phyloP scores from a whole-genome alignment of 129 eudicot species.

The Centrapalus pauciflorus region DNA sequence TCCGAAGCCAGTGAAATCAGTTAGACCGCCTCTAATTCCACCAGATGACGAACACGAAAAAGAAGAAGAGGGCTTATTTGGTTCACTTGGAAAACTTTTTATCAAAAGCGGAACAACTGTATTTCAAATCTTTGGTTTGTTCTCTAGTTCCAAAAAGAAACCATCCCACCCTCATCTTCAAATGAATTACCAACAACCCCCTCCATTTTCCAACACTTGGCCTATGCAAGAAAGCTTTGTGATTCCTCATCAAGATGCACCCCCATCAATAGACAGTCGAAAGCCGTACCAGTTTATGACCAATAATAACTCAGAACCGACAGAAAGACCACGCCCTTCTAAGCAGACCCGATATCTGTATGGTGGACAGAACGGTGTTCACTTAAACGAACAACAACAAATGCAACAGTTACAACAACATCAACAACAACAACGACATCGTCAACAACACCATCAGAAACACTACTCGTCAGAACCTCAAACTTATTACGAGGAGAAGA shows the following conservation, averaged over 20 bases:
- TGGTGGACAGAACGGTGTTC: slow-evolving; percentile 33
- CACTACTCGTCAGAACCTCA: slow-evolving; percentile 54
- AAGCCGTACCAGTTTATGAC: slow-evolving; percentile 45
- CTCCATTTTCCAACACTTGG: slow-evolving; percentile 44
- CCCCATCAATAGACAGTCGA: slow-evolving; percentile 61
- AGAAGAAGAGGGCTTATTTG: slow-evolving; percentile 65
- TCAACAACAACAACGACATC: slow-evolving; percentile 36
- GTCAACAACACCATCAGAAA: slow-evolving; percentile 62
- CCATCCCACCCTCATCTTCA: slow-evolving; percentile 35
- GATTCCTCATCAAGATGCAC: slow-evolving; percentile 59
- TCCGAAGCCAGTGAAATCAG: slow-evolving; percentile 45
- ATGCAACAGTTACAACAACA: slow-evolving; percentile 49
- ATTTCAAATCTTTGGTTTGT: slow-evolving; percentile 45
- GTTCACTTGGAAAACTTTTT: slow-evolving; percentile 55
- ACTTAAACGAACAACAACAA: slow-evolving; percentile 34
- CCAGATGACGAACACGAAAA: slow-evolving; percentile 56
- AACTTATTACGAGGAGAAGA: slow-evolving; percentile 52
- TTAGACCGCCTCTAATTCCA: slow-evolving; percentile 66
- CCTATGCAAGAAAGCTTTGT: slow-evolving; percentile 77
- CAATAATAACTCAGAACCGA: slow-evolving; percentile 36
- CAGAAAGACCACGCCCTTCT: slow-evolving; percentile 44
- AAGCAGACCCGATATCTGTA: slow-evolving; percentile 49
- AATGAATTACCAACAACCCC: slow-evolving; percentile 52
- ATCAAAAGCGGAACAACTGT: slow-evolving; percentile 47
- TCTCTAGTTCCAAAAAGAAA: slow-evolving; percentile 39